These are phyloP conservation scores for Leishmania aethiopica DNA, from an alignment of 208 protist species.

Conservation along the genomic window DNA sequence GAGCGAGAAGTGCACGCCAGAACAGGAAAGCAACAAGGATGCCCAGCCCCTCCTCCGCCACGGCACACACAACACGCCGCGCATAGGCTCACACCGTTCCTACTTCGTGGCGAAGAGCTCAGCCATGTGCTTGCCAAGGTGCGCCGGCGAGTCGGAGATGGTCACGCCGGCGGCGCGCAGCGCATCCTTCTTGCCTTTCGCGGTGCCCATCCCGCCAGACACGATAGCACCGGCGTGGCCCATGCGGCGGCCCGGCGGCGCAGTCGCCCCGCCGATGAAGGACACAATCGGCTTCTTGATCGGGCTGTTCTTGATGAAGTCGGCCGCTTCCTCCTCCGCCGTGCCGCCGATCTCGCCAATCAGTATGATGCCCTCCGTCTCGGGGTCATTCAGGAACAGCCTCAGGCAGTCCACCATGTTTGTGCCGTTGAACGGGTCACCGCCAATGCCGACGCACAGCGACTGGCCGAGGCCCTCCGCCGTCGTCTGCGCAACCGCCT, in stretches of 20 bases:
- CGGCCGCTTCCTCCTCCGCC: slow-evolving; percentile 98
- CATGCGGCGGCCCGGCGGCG: slow-evolving; percentile 97
- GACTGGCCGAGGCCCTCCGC: slow-evolving; percentile 96
- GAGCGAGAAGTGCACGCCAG: too few relatives aligned
- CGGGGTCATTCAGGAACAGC: slow-evolving; percentile 96
- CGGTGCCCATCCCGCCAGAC: slow-evolving; percentile 93
- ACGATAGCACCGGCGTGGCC: slow-evolving; percentile 99
- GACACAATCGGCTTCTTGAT: slow-evolving; percentile 97
- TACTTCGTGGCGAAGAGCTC: slow-evolving; percentile 70
- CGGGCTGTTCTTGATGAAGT: slow-evolving; percentile 95
- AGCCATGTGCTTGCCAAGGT: slow-evolving; percentile 95
- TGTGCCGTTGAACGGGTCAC: slow-evolving; percentile 99
- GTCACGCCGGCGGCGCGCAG: slow-evolving; percentile 91
- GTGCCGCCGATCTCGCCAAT: slow-evolving; percentile 99
- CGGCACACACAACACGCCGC: not conserved
- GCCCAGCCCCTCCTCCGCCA: not conserved
- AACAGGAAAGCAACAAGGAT: not conserved
- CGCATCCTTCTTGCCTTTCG: slow-evolving; percentile 96
- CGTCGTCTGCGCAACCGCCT: slow-evolving; percentile 99
- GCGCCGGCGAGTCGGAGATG: slow-evolving; percentile 93
- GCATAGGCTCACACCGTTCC: not conserved
- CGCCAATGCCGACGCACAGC: slow-evolving; percentile 98
- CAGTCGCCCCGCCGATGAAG: slow-evolving; percentile 99
- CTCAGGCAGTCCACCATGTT: slow-evolving; percentile 99
- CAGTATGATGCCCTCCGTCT: slow-evolving; percentile 98